phyloP scores from a whole-genome alignment of 2,329 filamentous ascomycete genomes.

The Cryphonectria nitschkei region DNA sequence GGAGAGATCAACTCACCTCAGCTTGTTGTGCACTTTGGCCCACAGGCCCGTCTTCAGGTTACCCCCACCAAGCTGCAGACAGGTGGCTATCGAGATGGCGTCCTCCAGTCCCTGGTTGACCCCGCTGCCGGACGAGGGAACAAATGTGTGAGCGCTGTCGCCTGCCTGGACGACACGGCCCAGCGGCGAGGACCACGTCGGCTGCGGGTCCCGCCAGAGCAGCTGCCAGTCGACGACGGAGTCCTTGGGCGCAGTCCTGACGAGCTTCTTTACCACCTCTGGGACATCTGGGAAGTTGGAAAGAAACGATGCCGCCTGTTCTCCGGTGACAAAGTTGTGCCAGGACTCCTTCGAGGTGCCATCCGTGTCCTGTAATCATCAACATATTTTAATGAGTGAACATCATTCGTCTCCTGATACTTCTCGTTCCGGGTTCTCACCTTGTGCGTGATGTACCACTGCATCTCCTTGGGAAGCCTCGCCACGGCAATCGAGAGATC shows the following conservation, averaged over 20 bases:
- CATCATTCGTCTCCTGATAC: too few relatives aligned
- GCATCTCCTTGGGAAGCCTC: conserved; percentile 33
- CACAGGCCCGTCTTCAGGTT: conserved; percentile 39
- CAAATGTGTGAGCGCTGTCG: conserved; percentile 46
- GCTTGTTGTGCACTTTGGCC: conserved; percentile 17
- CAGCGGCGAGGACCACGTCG: conserved; percentile 39
- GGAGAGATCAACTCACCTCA: conserved; percentile 12
- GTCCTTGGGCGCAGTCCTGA: conserved; percentile 26
- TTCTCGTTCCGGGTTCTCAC: background rate
- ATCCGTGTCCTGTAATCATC: conserved; percentile 44
- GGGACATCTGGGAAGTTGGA: conserved; percentile 46
- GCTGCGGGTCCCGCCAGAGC: conserved; percentile 36
- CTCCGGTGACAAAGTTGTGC: conserved; percentile 47
- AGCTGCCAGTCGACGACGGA: conserved; percentile 37
- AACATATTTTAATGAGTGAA: too few relatives aligned
- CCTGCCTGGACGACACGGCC: conserved; percentile 43
- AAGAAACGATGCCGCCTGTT: conserved; percentile 48
- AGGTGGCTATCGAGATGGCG: conserved; percentile 42
- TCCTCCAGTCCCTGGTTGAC: conserved; percentile 47
- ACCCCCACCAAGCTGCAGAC: conserved; percentile 46
- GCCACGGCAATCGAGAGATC: conserved; percentile 54
- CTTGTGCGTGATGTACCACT: conserved; percentile 22
- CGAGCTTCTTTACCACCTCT: conserved; percentile 42
- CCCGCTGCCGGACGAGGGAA: conserved; percentile 44
- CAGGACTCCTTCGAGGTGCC: conserved; percentile 52